phyloP scores from a whole-genome alignment of 2,329 filamentous ascomycete genomes.

The Aspergillus calidoustus region DNA sequence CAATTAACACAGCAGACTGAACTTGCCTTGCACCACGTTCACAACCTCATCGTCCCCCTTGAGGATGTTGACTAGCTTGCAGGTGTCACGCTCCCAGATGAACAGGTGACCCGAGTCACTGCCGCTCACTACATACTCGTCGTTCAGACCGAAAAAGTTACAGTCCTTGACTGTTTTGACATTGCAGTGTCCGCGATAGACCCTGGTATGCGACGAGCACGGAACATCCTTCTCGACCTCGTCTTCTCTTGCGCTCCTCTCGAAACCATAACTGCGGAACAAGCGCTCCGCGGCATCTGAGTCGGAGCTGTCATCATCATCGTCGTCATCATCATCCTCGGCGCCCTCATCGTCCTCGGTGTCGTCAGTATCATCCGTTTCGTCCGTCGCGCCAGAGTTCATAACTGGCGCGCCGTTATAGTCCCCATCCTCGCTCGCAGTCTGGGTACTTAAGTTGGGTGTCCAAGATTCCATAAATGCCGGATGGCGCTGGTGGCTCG shows the following conservation, averaged over 20 bases:
- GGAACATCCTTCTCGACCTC: conserved; percentile 60
- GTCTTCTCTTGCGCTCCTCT: conserved; percentile 52
- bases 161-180: conserved; percentile 71
- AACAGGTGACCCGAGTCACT: conserved; percentile 70
- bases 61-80: conserved; percentile 66
- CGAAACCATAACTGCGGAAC: conserved; percentile 56
- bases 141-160: conserved; percentile 68
- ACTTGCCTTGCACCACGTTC: conserved; percentile 66
- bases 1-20: background rate
- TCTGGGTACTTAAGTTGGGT: conserved; percentile 30
- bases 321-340: conserved; percentile 11
- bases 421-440: conserved; percentile 18
- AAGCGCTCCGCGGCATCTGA: conserved; percentile 43
- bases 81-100: conserved; percentile 69
- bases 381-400: conserved; percentile 2
- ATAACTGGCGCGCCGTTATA: conserved; percentile 28
- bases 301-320: conserved; percentile 20
- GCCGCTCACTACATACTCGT: conserved; percentile 71
- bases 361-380: conserved; percentile 12
- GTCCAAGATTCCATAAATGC: conserved; percentile 28
- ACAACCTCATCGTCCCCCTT: conserved; percentile 72
- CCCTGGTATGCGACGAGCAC: conserved; percentile 60
- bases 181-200: conserved; percentile 69
- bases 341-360: conserved; percentile 12
- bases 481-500: background rate